A percentile compares a stretch with the other conserved stretches of the same genome.
phyloP scores from a whole-genome alignment of 805 yeast species.

The Metschnikowia proteae region DNA sequence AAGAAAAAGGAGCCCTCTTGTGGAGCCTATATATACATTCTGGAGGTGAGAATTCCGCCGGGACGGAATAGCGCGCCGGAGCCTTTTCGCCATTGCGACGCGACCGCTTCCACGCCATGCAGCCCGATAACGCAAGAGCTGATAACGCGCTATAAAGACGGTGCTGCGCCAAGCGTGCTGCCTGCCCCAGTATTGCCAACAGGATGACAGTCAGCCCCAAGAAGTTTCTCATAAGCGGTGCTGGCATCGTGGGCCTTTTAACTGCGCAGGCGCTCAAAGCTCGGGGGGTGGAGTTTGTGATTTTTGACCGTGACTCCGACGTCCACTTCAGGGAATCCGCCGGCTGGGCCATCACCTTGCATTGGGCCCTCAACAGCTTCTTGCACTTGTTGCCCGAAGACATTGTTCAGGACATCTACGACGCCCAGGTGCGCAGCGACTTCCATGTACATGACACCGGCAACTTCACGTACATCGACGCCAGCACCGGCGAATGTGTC shows the following conservation, averaged over 20 bases:
- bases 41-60: background rate
- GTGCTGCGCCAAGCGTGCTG: background rate
- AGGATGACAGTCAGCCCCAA: constrained; percentile 1
- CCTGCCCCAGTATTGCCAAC: background rate
- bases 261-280: constrained; percentile 24
- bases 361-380: constrained; percentile 26
- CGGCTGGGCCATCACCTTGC: constrained; percentile 32
- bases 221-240: constrained; percentile 4
- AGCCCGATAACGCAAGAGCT: background rate
- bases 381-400: constrained; percentile 20
- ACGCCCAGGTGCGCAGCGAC: constrained; percentile 23
- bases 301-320: constrained; percentile 26
- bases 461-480: constrained; percentile 26
- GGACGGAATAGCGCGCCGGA: background rate
- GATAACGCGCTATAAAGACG: background rate
- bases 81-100: background rate
- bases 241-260: constrained; percentile 10
- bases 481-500: constrained; percentile 23
- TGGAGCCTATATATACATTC: background rate
- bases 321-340: constrained; percentile 22
- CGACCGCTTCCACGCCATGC: background rate
- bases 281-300: constrained; percentile 19
- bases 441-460: constrained; percentile 27
- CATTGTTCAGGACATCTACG: constrained; percentile 18
- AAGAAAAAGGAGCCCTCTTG: no score